Conservation (phyloP, 2,329 filamentous ascomycete genomes). For the Paecilomyces sp. region DNA sequence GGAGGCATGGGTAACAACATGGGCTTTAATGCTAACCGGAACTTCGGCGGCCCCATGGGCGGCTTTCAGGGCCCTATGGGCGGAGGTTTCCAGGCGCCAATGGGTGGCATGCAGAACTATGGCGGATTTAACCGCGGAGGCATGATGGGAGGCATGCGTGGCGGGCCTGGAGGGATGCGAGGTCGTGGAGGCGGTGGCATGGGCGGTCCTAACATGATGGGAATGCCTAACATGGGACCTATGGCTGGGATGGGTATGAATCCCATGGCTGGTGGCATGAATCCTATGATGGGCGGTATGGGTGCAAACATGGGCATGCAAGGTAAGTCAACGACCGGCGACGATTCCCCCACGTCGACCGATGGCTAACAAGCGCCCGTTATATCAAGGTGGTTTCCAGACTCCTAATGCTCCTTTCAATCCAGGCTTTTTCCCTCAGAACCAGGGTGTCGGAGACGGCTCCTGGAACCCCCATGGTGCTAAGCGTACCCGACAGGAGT, state of each 20-base stretch:
- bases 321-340: slow-evolving; percentile 29
- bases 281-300: slow-evolving; percentile 49
- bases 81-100: slow-evolving; percentile 42
- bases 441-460: slow-evolving; percentile 46
- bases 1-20: slow-evolving; percentile 41
- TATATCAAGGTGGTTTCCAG: slow-evolving; percentile 53
- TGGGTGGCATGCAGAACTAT: slow-evolving; percentile 46
- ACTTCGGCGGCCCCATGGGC: slow-evolving; percentile 45
- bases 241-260: slow-evolving; percentile 50
- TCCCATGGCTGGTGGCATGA: slow-evolving; percentile 50
- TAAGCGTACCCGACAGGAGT: slow-evolving; percentile 71
- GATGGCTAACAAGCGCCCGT: slow-evolving; percentile 14
- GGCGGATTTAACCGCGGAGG: slow-evolving; percentile 46
- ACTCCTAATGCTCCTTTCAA: slow-evolving; percentile 65
- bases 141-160: slow-evolving; percentile 45
- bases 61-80: slow-evolving; percentile 40
- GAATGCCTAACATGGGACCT: slow-evolving; percentile 46
- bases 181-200: slow-evolving; percentile 53
- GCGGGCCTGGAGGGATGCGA: slow-evolving; percentile 51
- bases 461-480: slow-evolving; percentile 76
- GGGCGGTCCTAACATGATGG: slow-evolving; percentile 46
- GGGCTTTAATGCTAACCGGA: slow-evolving; percentile 41
- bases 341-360: slow-evolving; percentile 14
- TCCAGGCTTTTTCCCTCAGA: slow-evolving; percentile 61
- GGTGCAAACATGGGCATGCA: slow-evolving; percentile 42